Evolutionary conservation across 139 green algal species (phyloP).

Genomic region (Volvox reticuliferus): DNA sequence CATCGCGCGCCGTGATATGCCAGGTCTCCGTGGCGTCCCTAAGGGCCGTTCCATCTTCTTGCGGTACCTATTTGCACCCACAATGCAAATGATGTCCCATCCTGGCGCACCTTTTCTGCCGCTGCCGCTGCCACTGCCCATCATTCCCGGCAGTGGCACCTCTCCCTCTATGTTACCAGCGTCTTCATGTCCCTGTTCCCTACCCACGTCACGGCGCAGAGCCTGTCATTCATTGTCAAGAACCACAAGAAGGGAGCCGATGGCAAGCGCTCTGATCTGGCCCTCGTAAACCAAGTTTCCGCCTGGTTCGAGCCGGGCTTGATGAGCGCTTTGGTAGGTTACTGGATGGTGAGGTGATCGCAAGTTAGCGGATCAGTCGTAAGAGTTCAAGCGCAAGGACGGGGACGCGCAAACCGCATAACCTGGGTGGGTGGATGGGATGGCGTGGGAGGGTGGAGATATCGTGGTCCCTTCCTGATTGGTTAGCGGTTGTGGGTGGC

Average conservation of each 20-base stretch:
- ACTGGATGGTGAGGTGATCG: not conserved
- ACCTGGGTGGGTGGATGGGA: too few species aligned
- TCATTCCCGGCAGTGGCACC: not conserved
- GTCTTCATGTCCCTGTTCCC: too few species aligned
- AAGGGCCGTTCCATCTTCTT: not conserved
- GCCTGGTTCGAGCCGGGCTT: slow-evolving; percentile 26
- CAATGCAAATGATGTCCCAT: not conserved
- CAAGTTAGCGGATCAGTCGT: too few species aligned
- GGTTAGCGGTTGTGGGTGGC: too few species aligned
- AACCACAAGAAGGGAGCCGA: not conserved
- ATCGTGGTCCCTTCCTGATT: too few species aligned
- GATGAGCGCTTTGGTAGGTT: slow-evolving; percentile 15
- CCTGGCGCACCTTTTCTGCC: too few species aligned
- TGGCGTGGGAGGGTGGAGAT: too few species aligned
- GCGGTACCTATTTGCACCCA: not conserved
- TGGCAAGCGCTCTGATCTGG: not conserved
- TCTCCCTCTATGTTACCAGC: too few species aligned
- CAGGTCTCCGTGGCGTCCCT: not conserved
- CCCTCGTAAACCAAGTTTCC: not conserved
- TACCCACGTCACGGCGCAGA: not conserved
- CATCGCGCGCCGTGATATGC: too few species aligned
- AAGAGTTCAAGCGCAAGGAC: too few species aligned
- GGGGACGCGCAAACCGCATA: too few species aligned
- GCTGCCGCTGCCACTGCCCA: too few species aligned
- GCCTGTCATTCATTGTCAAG: slow-evolving; percentile 27